Evolutionary conservation across 164 flowering plant species (phyloP).

Genomic region (Vitis vinifera): DNA sequence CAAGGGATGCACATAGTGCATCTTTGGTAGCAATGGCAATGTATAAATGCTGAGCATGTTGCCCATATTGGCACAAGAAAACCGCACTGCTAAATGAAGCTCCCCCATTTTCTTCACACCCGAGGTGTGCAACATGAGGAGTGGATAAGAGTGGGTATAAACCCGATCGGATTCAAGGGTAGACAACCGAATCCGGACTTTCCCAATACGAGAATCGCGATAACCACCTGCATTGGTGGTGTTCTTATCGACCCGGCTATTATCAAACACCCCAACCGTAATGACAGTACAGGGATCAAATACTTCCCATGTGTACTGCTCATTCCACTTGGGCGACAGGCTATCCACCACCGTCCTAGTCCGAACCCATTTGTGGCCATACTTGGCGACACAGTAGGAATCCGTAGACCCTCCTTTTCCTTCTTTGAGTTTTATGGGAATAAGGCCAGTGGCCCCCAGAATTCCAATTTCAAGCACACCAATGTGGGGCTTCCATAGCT

Average conservation of each 20-base stretch:
- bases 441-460: conserved; percentile 66
- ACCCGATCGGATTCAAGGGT: conserved; percentile 59
- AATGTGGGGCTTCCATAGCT: conserved; percentile 73
- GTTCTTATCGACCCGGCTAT: conserved; percentile 39
- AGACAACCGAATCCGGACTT: conserved; percentile 60
- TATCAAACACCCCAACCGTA: conserved; percentile 64
- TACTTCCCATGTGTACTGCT: conserved; percentile 80
- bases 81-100: conserved; percentile 63
- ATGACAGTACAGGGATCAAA: conserved; percentile 69
- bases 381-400: conserved; percentile 65
- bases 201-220: conserved; percentile 59
- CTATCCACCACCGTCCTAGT: conserved; percentile 57
- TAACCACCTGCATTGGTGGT: conserved; percentile 4
- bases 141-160: conserved; percentile 62
- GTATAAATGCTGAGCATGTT: conserved; percentile 55
- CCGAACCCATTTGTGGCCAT: conserved; percentile 68
- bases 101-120: conserved; percentile 80
- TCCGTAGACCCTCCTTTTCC: conserved; percentile 57
- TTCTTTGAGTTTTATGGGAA: conserved; percentile 57
- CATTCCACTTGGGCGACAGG: conserved; percentile 58
- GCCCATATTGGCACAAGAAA: conserved; percentile 50
- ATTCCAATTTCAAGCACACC: conserved; percentile 81
- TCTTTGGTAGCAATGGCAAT: conserved; percentile 59
- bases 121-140: conserved; percentile 51
- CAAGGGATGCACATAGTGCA: conserved; percentile 62